Evolutionary conservation across 768 basidiomycete genomes (phyloP).

Genomic region (Pulveroboletus ravenelii): DNA sequence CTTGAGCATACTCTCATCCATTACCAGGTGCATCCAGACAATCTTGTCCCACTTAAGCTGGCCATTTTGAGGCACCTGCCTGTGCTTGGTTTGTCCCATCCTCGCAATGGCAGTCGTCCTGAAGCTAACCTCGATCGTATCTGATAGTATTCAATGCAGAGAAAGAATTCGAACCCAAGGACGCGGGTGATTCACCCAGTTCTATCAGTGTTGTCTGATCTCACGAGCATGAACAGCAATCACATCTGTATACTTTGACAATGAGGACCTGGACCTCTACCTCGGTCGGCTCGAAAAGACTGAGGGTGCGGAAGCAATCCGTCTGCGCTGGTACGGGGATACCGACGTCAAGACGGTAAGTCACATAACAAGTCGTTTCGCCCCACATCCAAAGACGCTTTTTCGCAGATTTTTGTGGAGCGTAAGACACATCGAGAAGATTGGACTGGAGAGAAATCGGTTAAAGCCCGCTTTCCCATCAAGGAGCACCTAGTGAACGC

Average conservation of each 20-base stretch:
- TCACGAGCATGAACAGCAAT: slow-evolving; percentile 54
- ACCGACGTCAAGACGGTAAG: slow-evolving; percentile 71
- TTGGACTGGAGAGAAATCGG: slow-evolving; percentile 99
- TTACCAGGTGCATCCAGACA: slow-evolving; percentile 78
- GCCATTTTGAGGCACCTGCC: slow-evolving; percentile 90
- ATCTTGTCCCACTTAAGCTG: slow-evolving; percentile 88
- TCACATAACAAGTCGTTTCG: slow-evolving; percentile 2
- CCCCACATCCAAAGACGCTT: background rate
- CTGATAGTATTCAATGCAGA: slow-evolving; percentile 82
- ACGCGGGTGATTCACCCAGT: slow-evolving; percentile 51
- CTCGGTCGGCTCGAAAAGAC: slow-evolving; percentile 97
- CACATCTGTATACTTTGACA: slow-evolving; percentile 96
- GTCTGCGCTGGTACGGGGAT: slow-evolving; percentile 96
- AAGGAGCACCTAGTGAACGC: slow-evolving; percentile 92
- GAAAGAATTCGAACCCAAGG: slow-evolving; percentile 85
- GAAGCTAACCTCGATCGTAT: slow-evolving; percentile 4
- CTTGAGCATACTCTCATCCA: slow-evolving; percentile 1
- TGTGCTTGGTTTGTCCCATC: slow-evolving; percentile 67
- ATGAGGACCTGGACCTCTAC: slow-evolving; percentile 92
- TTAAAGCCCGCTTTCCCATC: slow-evolving; percentile 94
- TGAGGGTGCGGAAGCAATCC: slow-evolving; percentile 95
- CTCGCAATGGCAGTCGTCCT: background rate
- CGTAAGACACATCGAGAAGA: slow-evolving; percentile 94
- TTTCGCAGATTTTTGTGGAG: slow-evolving; percentile 72
- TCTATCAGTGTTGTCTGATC: background rate